These are phyloP conservation scores for Cryptococcus sp. DNA, from an alignment of 1,284 basidiomycete species.

Conservation along the genomic window DNA sequence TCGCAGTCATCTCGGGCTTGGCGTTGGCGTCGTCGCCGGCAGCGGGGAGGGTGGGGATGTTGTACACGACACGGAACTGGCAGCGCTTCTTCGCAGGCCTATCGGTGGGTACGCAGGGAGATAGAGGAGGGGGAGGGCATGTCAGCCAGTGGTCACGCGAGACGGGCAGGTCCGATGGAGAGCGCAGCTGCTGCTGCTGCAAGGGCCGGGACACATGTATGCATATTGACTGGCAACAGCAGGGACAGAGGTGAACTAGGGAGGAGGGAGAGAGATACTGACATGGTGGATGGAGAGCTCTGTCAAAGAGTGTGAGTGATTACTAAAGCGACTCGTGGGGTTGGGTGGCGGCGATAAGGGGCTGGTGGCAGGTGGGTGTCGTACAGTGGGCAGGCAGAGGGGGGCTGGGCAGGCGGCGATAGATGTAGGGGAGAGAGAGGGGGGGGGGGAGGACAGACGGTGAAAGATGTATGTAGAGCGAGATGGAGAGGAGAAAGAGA, in stretches of 20 bases:
- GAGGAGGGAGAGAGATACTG: not conserved
- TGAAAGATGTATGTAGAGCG: too few relatives aligned
- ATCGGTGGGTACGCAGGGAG: slow-evolving; percentile 1
- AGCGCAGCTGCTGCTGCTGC: not conserved
- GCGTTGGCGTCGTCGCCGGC: slow-evolving; percentile 16
- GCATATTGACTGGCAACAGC: not conserved
- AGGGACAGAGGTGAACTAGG: not conserved
- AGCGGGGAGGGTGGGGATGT: slow-evolving; percentile 40
- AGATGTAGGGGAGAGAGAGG: too few relatives aligned
- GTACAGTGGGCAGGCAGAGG: not conserved
- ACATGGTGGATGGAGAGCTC: slow-evolving; percentile 6
- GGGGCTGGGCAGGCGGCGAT: slow-evolving; percentile 1
- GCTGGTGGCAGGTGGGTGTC: not conserved
- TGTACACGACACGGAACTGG: slow-evolving; percentile 49
- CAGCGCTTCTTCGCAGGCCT: slow-evolving; percentile 52
- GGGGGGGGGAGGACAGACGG: too few relatives aligned
- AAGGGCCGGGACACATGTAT: not conserved
- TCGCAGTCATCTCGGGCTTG: slow-evolving; percentile 42
- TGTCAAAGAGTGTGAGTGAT: not conserved
- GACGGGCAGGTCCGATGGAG: not conserved
- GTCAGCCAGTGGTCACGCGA: slow-evolving; percentile 1
- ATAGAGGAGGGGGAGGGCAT: not conserved
- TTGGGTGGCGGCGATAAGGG: not conserved
- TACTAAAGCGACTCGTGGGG: not conserved
- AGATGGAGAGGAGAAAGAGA: too few relatives aligned